phyloP scores from a whole-genome alignment of 208 protist species.

The Blastocrithidia nonstop region DNA sequence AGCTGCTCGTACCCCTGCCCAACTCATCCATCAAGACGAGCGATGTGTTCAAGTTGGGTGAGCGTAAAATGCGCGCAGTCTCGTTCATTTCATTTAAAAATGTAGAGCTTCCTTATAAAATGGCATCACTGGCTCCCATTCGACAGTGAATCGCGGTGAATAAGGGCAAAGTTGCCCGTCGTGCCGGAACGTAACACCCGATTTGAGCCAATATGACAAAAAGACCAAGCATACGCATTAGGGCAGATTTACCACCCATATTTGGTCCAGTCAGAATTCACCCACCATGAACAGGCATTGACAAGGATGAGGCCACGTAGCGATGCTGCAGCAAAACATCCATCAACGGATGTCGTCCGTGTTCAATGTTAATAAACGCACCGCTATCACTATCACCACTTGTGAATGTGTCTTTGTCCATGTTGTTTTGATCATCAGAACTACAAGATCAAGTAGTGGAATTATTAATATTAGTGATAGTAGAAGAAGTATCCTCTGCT shows the following conservation, averaged over 20 bases:
- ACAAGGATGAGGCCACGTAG: conserved; percentile 57
- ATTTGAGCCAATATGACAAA: conserved; percentile 90
- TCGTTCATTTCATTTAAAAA: conserved; percentile 96
- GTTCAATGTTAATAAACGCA: conserved; percentile 13
- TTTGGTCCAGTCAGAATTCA: conserved; percentile 90
- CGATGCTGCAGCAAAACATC: conserved; percentile 30
- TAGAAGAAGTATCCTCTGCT: neutral
- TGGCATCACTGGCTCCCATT: conserved; percentile 89
- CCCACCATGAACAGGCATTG: conserved; percentile 18
- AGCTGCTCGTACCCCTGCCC: conserved; percentile 89
- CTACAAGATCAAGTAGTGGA: neutral
- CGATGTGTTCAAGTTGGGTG: conserved; percentile 40
- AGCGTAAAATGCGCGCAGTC: conserved; percentile 83
- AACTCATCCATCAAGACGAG: conserved; percentile 95
- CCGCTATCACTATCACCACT: conserved; percentile 1
- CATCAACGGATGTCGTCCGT: conserved; percentile 59
- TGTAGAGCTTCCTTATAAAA: conserved; percentile 85
- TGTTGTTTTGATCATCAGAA: neutral
- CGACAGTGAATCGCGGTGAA: conserved; percentile 85
- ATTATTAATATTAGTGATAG: neutral
- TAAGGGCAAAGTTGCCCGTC: conserved; percentile 54
- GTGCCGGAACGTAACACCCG: conserved; percentile 90
- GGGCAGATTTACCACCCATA: conserved; percentile 92
- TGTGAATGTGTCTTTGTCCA: neutral
- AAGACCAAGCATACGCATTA: conserved; percentile 85